These are phyloP conservation scores for Populus nigra DNA, from an alignment of 345 rosid genomes.

Conservation along the genomic window DNA sequence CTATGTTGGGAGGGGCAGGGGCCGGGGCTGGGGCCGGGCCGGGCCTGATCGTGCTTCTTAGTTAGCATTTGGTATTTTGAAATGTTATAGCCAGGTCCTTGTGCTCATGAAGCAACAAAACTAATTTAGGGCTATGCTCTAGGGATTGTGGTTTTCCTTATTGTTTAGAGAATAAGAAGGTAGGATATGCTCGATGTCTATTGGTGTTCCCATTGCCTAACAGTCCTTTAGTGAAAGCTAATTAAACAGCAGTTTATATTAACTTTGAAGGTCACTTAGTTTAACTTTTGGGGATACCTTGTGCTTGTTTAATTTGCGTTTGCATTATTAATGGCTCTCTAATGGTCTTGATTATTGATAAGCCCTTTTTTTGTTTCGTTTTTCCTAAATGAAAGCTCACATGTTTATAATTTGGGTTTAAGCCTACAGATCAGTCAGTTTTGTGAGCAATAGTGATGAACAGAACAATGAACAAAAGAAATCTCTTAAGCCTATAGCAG, in stretches of 20 bases:
- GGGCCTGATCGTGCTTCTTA: constrained; percentile 8
- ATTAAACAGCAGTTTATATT: constrained; percentile 1
- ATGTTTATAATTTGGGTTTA: not conserved
- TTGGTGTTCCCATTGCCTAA: not conserved
- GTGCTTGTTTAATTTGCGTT: not conserved
- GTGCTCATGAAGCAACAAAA: not conserved
- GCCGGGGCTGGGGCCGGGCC: not conserved
- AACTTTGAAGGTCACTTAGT: too few species aligned
- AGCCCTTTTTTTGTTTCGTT: not conserved
- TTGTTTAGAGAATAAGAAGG: constrained; percentile 20
- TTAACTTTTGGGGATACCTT: not conserved
- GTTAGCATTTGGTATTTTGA: not conserved
- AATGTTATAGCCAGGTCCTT: constrained; percentile 1
- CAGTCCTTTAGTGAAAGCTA: constrained; percentile 3
- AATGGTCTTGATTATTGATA: not conserved
- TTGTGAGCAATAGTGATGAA: not conserved
- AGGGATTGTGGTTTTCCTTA: constrained; percentile 2
- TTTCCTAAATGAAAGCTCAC: not conserved
- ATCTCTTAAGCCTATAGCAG: not conserved
- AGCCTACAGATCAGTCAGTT: not conserved
- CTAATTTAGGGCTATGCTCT: constrained; percentile 10
- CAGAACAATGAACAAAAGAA: not conserved
- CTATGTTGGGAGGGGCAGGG: constrained; percentile 23
- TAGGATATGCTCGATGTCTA: not conserved
- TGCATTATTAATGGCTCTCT: not conserved